Evolutionary conservation across 1,284 basidiomycete genomes (phyloP), one percentile per base, ranked within the genome.

Genomic region (Sporisorium sorghi): DNA sequence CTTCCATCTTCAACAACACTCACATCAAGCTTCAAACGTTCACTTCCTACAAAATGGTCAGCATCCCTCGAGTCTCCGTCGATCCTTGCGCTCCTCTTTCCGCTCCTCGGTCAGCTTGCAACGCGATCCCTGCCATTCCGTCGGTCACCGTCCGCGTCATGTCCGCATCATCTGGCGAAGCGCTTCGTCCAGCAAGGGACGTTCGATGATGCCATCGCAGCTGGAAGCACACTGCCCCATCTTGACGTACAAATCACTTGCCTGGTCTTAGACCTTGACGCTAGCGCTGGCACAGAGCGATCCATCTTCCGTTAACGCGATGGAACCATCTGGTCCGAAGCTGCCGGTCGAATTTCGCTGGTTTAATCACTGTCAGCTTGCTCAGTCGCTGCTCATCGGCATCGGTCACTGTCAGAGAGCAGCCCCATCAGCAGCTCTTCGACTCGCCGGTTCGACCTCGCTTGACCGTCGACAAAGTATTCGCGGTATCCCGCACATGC

Each of bases 21-120:
- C 47, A 33, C 54, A 30, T 44, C 48, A 59, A 59, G 52, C 3
- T 12, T 12, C 58, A 44, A 40, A 19, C 33, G 14, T 19, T 30
- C 43, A 46, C 17, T 17, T 9, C n/a, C 37, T 24, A 50, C 60
- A 69, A 58, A 51, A 69, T 69, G 66, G 66, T 69, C 66, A 69
- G 66, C 66, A 69, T 63, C 44, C 39, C 12, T 51, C 66, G 53
- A 58, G 39, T 51, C 37, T 42, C 60, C 48, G n/a, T n/a, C n/a
- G 57, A 50, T 35, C 19, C 30, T 35, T 23, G 33, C 52, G 42
- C 52, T 26, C 21, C 37, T 12, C 51, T 19, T 35, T 32, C 32
- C 48, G 51, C 47, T 32, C 43, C 47, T 40, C 35, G 43, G 21
- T 46, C 42, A 12, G 37, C 57, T 42, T 48, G 60, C 47, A 59